Percentiles rank a stretch among this genome's conserved stretches.
phyloP scores from a whole-genome alignment of 495 filamentous ascomycete genomes.

The Parathielavia appendiculata region DNA sequence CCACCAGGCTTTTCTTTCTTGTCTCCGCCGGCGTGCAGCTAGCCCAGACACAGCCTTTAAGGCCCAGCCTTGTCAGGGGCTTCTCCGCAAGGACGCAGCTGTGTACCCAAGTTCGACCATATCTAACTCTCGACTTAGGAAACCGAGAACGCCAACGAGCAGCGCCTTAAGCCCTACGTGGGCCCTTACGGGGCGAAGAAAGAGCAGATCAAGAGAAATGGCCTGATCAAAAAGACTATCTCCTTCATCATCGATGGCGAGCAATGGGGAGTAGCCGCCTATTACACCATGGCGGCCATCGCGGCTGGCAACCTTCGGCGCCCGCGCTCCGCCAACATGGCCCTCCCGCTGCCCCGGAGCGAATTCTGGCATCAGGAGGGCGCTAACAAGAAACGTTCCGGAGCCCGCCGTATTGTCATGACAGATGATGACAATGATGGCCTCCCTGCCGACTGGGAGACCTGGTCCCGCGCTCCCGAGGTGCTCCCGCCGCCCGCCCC shows the following conservation, averaged over 20 bases:
- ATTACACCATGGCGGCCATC: constrained; percentile 78
- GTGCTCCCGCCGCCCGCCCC: background rate
- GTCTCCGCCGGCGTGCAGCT: background rate
- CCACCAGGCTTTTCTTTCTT: background rate
- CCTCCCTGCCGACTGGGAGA: no score
- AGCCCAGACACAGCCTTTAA: background rate
- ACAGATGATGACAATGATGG: background rate
- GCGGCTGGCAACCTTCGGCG: constrained; percentile 40
- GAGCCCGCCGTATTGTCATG: background rate
- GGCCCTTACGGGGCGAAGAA: background rate
- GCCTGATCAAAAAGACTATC: constrained; percentile 72
- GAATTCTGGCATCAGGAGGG: background rate
- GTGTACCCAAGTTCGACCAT: no score
- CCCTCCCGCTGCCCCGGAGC: background rate
- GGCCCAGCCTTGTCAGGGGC: no score
- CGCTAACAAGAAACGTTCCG: background rate
- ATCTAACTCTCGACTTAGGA: background rate
- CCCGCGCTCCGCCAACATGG: background rate
- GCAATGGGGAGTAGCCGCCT: constrained; percentile 79
- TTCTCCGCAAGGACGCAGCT: no score
- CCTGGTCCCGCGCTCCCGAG: no score
- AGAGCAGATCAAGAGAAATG: background rate
- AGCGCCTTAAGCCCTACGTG: background rate
- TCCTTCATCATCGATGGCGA: constrained; percentile 64
- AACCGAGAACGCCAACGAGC: background rate